phyloP scores from a whole-genome alignment of 2,329 filamentous ascomycete genomes.

The Beauveria brongniartii region DNA sequence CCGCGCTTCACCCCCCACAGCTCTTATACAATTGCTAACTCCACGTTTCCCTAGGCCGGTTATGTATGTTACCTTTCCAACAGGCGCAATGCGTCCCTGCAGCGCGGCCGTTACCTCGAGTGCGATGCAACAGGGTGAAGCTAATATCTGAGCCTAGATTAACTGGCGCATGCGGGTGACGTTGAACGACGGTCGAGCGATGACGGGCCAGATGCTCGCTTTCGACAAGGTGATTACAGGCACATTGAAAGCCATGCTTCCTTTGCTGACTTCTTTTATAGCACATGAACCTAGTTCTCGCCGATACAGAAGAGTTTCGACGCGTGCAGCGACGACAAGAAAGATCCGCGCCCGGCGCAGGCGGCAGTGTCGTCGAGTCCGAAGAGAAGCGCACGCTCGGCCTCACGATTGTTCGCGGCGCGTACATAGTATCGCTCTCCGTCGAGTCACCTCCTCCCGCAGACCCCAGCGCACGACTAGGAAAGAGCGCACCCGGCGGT shows the following conservation, averaged over 20 bases:
- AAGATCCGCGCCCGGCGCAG: constrained; percentile 55
- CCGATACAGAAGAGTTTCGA: constrained; percentile 96
- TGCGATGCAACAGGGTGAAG: not conserved
- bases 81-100: constrained; percentile 1
- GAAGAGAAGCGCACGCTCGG: constrained; percentile 98
- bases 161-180: constrained; percentile 99
- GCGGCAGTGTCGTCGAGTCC: constrained; percentile 63
- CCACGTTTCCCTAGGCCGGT: constrained; percentile 50
- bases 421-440: constrained; percentile 88
- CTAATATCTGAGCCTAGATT: constrained; percentile 53
- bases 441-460: constrained; percentile 93
- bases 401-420: constrained; percentile 87
- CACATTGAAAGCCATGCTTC: constrained; percentile 11
- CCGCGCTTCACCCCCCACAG: constrained; percentile 29
- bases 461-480: constrained; percentile 83
- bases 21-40: constrained; percentile 54
- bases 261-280: constrained; percentile 27
- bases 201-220: constrained; percentile 96
- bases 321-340: constrained; percentile 77
- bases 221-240: constrained; percentile 74
- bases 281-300: constrained; percentile 99
- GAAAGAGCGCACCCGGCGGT: constrained; percentile 63
- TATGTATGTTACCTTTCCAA: constrained; percentile 48
- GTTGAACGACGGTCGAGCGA: constrained; percentile 87
- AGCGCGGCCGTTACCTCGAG: constrained; percentile 9